Evolutionary conservation across 768 basidiomycete species (phyloP).

Genomic region (Boletus huronensis): DNA sequence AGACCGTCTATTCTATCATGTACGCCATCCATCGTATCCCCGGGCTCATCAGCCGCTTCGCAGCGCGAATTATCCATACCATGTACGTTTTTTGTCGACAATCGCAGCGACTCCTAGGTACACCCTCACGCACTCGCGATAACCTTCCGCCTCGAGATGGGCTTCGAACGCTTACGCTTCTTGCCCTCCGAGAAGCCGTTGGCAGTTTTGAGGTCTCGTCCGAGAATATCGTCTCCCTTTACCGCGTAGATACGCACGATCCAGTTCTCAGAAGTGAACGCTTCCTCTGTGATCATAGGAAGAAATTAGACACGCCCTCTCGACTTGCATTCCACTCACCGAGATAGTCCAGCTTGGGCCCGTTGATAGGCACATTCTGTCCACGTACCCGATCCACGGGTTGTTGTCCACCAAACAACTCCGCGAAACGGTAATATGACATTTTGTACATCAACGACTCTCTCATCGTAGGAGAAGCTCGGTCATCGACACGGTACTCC

Average conservation of each 20-base stretch:
- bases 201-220: conserved; percentile 85
- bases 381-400: conserved; percentile 86
- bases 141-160: conserved; percentile 55
- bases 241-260: conserved; percentile 97
- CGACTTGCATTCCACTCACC: conserved; percentile 45
- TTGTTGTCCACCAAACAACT: conserved; percentile 76
- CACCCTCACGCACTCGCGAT: conserved; percentile 19
- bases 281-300: conserved; percentile 63
- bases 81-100: neutral
- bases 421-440: conserved; percentile 94
- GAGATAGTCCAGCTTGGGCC: conserved; percentile 83
- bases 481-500: conserved; percentile 89
- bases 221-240: conserved; percentile 88
- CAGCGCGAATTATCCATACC: neutral
- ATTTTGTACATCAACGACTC: conserved; percentile 99
- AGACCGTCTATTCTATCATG: conserved; percentile 5
- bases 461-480: conserved; percentile 83
- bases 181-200: conserved; percentile 84
- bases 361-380: conserved; percentile 71
- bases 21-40: neutral
- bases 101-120: neutral
- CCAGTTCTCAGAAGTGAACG: conserved; percentile 99
- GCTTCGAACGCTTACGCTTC: conserved; percentile 82
- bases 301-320: conserved; percentile 1
- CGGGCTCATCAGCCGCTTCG: neutral